Evolutionary conservation across 2,329 filamentous ascomycete species (phyloP), one percentile per base, ranked within the genome.

Genomic region (Alternaria infectoria): DNA sequence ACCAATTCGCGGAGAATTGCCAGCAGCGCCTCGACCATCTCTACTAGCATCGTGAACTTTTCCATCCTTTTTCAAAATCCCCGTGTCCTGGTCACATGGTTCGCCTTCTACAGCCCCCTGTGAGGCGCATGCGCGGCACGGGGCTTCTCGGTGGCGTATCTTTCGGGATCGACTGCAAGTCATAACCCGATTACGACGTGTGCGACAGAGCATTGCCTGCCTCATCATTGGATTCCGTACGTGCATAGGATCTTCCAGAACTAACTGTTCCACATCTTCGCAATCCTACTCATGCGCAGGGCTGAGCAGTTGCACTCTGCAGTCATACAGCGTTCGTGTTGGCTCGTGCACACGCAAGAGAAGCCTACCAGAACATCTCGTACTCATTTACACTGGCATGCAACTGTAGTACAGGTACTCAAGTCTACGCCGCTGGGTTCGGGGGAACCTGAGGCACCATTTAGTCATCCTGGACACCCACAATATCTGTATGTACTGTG

Each of bases 111-210:
- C 49, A 30, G 23, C 49, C 23, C 28, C 49, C 19, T 30, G 21
- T n/a, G 19, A 50, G 25, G 32, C 49, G 51, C 51, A 54, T 59
- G 44, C 60, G 57, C 52, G 44, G 47, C 44, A 49, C 52, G 50
- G 49, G 21, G 44, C 47, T 61, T 57, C 47, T 61, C 54, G 26
- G 55, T 65, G 59, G 63, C 60, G 46, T 40, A 58, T 23, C 40
- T 64, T 26, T 52, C 57, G 55, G 25, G 54, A 66, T 65, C 61
- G 54, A 51, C 60, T 56, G 54, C 64, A 58, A 58, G 54, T 61
- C 64, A 66, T 51, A 54, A 47, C 59, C 62, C 59, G 50, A 51
- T 61, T 49, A 57, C 54, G 59, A 61, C 54, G 44, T 45, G 46
- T 49, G 55, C 56, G 51, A 63, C 63, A 49, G 44, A 55, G 54